Percentiles rank a stretch among this genome's conserved stretches.
phyloP scores from a whole-genome alignment of 352 stramenopile genomes.

The Phytophthora ohioensis region DNA sequence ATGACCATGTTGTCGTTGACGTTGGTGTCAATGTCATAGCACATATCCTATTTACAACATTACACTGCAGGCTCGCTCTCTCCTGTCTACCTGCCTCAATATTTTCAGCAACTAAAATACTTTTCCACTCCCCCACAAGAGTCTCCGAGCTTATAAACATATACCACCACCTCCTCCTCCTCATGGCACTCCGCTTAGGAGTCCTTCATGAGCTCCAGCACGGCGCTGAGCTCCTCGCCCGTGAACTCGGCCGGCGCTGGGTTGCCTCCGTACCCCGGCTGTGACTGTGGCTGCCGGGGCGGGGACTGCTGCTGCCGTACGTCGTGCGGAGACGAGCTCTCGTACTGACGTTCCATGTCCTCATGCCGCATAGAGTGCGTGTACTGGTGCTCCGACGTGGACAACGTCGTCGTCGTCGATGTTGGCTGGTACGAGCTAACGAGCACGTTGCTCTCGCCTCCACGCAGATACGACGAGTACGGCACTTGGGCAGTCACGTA shows the following conservation, averaged over 20 bases:
- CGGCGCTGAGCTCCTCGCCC: constrained; percentile 56
- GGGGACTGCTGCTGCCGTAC: constrained; percentile 32
- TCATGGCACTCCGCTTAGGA: constrained; percentile 25
- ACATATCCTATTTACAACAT: constrained; percentile 45
- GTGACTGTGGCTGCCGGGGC: constrained; percentile 33
- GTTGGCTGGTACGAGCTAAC: constrained; percentile 43
- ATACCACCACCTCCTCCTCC: constrained; percentile 3
- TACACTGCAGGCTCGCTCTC: constrained; percentile 11
- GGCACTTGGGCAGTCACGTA: constrained; percentile 24
- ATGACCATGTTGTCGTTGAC: not conserved
- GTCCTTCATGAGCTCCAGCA: constrained; percentile 62
- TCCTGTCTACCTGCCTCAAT: constrained; percentile 5
- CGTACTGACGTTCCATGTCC: constrained; percentile 43
- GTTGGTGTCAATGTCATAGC: constrained; percentile 24
- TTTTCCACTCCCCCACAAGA: not conserved
- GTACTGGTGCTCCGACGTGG: constrained; percentile 37
- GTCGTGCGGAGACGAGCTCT: constrained; percentile 42
- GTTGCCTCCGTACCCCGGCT: constrained; percentile 42
- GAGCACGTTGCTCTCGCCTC: constrained; percentile 39
- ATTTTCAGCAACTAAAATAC: constrained; percentile 22
- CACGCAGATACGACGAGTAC: constrained; percentile 57
- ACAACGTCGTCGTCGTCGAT: constrained; percentile 35
- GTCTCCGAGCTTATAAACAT: constrained; percentile 39
- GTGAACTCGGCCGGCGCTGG: constrained; percentile 48
- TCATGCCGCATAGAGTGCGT: constrained; percentile 45